Evolutionary conservation across 257 asterid species (phyloP).

Genomic region (Coffea canephora): DNA sequence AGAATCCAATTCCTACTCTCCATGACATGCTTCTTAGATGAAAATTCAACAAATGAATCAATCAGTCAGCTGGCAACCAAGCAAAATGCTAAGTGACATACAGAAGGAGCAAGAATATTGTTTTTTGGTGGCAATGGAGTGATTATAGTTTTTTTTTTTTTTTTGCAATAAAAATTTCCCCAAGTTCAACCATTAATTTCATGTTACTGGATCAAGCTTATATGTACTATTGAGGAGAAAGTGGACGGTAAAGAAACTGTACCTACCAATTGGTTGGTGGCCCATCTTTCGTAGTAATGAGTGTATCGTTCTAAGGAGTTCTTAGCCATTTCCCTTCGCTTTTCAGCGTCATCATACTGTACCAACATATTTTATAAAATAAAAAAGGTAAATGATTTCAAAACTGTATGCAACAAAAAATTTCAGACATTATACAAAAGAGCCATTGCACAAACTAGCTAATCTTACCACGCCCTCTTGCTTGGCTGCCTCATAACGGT

Average conservation of each 20-base stretch:
- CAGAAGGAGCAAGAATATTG: not conserved
- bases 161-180: not conserved
- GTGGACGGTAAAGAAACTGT: slow-evolving; percentile 7
- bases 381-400: not conserved
- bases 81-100: not conserved
- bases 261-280: slow-evolving; percentile 90
- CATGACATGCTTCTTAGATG: not conserved
- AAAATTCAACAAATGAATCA: not conserved
- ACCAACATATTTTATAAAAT: slow-evolving; percentile 26
- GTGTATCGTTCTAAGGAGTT: slow-evolving; percentile 93
- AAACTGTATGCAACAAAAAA: not conserved
- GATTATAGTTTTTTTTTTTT: too few relatives aligned
- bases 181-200: not conserved
- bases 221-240: not conserved
- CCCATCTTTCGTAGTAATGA: slow-evolving; percentile 98
- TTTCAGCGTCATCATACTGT: slow-evolving; percentile 88
- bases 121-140: too few relatives aligned
- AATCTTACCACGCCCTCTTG: slow-evolving; percentile 88
- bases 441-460: slow-evolving; percentile 13
- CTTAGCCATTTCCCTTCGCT: slow-evolving; percentile 97
- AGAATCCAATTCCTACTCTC: not conserved
- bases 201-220: not conserved
- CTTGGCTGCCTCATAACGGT: slow-evolving; percentile 93
- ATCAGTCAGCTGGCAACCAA: not conserved
- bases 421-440: not conserved